A percentile compares a stretch with the other conserved stretches of the same genome.
These are phyloP conservation scores for Pythium utonaiense DNA, from an alignment of 352 stramenopile species.

Conservation along the genomic window DNA sequence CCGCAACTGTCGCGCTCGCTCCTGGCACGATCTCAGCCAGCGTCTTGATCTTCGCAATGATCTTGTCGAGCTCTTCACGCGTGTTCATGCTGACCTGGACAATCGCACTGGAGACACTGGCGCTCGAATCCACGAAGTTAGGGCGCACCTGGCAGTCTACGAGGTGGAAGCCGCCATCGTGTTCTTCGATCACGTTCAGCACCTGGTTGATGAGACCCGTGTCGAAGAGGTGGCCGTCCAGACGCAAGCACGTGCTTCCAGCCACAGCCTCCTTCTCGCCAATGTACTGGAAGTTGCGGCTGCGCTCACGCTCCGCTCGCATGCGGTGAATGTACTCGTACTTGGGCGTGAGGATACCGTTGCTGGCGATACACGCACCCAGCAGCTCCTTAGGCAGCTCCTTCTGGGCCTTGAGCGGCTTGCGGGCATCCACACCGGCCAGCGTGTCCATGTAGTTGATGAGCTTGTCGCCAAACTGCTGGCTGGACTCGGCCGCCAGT, in stretches of 20 bases:
- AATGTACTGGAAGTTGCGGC: slow-evolving; percentile 59
- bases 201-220: slow-evolving; percentile 95
- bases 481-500: slow-evolving; percentile 90
- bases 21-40: slow-evolving; percentile 81
- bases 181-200: slow-evolving; percentile 91
- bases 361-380: slow-evolving; percentile 89
- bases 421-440: slow-evolving; percentile 47
- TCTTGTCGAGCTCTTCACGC: slow-evolving; percentile 70
- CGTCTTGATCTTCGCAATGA: slow-evolving; percentile 83
- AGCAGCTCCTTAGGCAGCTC: slow-evolving; percentile 73
- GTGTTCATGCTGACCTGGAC: slow-evolving; percentile 80
- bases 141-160: slow-evolving; percentile 88
- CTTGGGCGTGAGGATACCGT: slow-evolving; percentile 80
- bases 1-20: slow-evolving; percentile 82
- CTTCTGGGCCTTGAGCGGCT: slow-evolving; percentile 45
- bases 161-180: slow-evolving; percentile 88
- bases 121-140: slow-evolving; percentile 53
- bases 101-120: slow-evolving; percentile 64
- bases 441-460: slow-evolving; percentile 79
- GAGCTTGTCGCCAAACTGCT: slow-evolving; percentile 94
- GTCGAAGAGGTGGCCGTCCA: slow-evolving; percentile 95
- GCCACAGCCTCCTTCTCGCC: slow-evolving; percentile 68
- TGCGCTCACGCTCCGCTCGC: slow-evolving; percentile 77
- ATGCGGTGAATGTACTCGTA: slow-evolving; percentile 93
- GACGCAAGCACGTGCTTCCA: slow-evolving; percentile 71